Evolutionary conservation across 2,329 filamentous ascomycete genomes (phyloP).

Genomic region (Leptographium galeiforme): DNA sequence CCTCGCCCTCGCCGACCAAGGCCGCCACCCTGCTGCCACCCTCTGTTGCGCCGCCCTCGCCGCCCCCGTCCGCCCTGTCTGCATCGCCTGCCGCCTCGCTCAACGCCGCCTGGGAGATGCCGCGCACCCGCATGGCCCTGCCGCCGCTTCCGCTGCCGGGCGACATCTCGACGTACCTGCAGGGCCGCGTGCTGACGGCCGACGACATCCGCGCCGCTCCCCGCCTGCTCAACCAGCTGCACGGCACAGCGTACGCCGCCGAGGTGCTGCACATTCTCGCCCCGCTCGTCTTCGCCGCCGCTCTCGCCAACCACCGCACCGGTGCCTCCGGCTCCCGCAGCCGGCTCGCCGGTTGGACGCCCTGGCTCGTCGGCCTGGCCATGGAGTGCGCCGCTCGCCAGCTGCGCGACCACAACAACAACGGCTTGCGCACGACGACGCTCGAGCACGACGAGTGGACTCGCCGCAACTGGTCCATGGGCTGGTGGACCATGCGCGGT

Average conservation of each 20-base stretch:
- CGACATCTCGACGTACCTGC: constrained; percentile 76
- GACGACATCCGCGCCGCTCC: constrained; percentile 93
- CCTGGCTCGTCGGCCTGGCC: constrained; percentile 76
- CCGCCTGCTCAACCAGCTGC: constrained; percentile 69
- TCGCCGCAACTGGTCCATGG: constrained; percentile 78
- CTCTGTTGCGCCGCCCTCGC: background rate
- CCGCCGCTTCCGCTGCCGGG: constrained; percentile 68
- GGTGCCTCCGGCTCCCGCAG: constrained; percentile 22
- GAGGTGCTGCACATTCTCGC: constrained; percentile 87
- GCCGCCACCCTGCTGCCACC: background rate
- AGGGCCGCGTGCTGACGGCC: constrained; percentile 80
- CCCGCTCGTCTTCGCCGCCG: constrained; percentile 73
- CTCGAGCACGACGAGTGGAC: constrained; percentile 83
- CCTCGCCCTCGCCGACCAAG: constrained; percentile 7
- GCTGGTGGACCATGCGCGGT: constrained; percentile 95
- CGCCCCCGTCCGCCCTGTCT: background rate
- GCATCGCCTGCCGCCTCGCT: constrained; percentile 23
- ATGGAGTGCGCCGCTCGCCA: constrained; percentile 86
- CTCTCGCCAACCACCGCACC: constrained; percentile 45
- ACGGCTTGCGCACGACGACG: constrained; percentile 61
- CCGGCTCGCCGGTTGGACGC: constrained; percentile 56
- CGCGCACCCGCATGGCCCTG: constrained; percentile 76
- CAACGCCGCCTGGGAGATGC: constrained; percentile 71
- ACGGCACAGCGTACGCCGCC: constrained; percentile 60
- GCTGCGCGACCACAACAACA: constrained; percentile 49